Evolutionary conservation across 805 yeast genomes (phyloP), one percentile per base, ranked within the genome.

Genomic region (Ogataea thermomethanolica): DNA sequence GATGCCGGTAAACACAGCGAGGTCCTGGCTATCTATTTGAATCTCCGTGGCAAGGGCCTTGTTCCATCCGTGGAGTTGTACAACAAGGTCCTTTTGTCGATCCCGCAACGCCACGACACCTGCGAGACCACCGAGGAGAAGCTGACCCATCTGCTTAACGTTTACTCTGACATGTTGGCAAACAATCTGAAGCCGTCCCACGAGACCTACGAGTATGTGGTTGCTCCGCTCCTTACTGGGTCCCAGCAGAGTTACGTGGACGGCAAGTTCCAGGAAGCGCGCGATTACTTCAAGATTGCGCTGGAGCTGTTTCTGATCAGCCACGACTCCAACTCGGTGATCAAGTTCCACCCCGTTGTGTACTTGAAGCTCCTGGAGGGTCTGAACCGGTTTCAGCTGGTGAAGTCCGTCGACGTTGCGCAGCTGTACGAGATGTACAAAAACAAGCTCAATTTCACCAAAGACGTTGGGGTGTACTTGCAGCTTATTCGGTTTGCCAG

Each of bases 131-230:
- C 76, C 6, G 88, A 84, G 55, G 73, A 71, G 33, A 75, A 73
- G 54, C 66, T 84, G 56, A 81, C 85, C 2, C 76, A 73, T 39
- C 57, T 84, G 43, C 62, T 84, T 47, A 80, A 78, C 14, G 78
- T 81, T 25, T 84, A 84, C 55, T 84, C 84, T 36, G 89, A 81
- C 51, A 63, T 82, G 55, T 66, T 84, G 27, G 54, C 73, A 17
- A 67, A 70, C 48, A 69, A 66, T 45, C 44, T 76, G 28, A 79
- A 76, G 54, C 93, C 93, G 12, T 67, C 72, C 20, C 52, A 57
- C 29, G 65, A 64, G 13, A 81, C 85, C 7, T 83, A 76, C 58
- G 66, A 74, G 50, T 56, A 74, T 3, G 71, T 75, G 5, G 64
- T 84, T 33, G 60, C 63, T 15, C 70, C 74, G 23, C 64, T 84